Evolutionary conservation across 129 eudicot species (phyloP).

Genomic region (Pittosporum tobira): DNA sequence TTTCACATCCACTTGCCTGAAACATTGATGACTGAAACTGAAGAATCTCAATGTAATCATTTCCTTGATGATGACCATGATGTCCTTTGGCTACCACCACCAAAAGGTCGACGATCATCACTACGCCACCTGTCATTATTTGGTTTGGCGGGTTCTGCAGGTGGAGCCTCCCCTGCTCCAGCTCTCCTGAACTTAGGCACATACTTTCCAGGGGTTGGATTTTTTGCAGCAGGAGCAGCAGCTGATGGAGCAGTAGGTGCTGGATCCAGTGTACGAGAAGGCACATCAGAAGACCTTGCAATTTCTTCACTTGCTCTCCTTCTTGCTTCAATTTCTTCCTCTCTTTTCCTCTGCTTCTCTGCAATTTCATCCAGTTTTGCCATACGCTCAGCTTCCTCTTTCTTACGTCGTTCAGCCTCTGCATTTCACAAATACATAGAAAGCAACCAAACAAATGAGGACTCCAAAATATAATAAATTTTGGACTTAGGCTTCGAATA

Average conservation of each 20-base stretch:
- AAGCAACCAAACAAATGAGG: not conserved
- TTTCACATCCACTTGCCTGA: not conserved
- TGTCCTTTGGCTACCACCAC: slow-evolving; percentile 18
- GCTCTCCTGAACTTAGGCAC: slow-evolving; percentile 42
- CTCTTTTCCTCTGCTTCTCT: slow-evolving; percentile 60
- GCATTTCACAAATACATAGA: slow-evolving; percentile 2
- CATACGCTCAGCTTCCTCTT: slow-evolving; percentile 58
- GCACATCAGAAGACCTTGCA: slow-evolving; percentile 28
- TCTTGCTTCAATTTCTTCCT: slow-evolving; percentile 63
- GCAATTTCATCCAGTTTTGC: slow-evolving; percentile 78
- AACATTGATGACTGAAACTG: not conserved
- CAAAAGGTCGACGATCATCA: slow-evolving; percentile 31
- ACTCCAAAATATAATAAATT: not conserved
- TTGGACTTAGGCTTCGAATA: not conserved
- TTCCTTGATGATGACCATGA: slow-evolving; percentile 11
- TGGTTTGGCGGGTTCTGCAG: slow-evolving; percentile 37
- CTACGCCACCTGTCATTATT: slow-evolving; percentile 55
- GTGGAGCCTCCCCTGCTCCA: slow-evolving; percentile 32
- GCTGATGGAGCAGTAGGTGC: slow-evolving; percentile 18
- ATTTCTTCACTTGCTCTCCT: slow-evolving; percentile 40
- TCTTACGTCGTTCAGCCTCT: slow-evolving; percentile 77
- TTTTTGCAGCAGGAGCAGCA: slow-evolving; percentile 28
- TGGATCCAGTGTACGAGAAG: slow-evolving; percentile 10
- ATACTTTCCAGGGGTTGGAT: slow-evolving; percentile 42
- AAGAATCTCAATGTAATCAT: not conserved